phyloP scores from a whole-genome alignment of 2,329 filamentous ascomycete genomes.

The Sordariomycetes sp. region DNA sequence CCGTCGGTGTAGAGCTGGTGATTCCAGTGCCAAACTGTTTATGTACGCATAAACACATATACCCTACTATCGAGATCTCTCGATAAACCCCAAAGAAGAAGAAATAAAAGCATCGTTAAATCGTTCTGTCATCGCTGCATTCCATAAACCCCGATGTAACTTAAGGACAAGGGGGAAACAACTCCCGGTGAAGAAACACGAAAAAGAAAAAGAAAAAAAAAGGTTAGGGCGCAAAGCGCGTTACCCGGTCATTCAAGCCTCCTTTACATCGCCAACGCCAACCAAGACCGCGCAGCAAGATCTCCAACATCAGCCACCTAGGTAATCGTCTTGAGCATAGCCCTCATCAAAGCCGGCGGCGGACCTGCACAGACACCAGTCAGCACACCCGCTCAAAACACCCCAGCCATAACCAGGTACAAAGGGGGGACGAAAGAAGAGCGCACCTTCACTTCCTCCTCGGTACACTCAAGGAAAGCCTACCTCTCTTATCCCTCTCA shows the following conservation, averaged over 20 bases:
- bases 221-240: background rate
- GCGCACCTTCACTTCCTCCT: conserved; percentile 49
- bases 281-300: background rate
- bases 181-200: background rate
- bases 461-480: conserved; percentile 74
- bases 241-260: background rate
- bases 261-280: background rate
- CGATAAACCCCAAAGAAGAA: background rate
- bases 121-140: background rate
- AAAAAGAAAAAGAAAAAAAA: background rate
- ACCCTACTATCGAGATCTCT: background rate
- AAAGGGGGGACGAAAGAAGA: conserved; percentile 6
- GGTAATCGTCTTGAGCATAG: conserved; percentile 3
- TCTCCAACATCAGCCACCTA: conserved; percentile 9
- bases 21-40: background rate
- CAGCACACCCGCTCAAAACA: background rate
- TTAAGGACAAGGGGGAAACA: too few species aligned
- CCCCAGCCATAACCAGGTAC: conserved; percentile 9
- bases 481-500: conserved; percentile 91
- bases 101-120: background rate
- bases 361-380: background rate
- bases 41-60: background rate
- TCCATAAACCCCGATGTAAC: background rate
- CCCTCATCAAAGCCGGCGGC: conserved; percentile 3
- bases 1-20: too few species aligned